Percentiles rank a stretch among this genome's conserved stretches.
Conservation (phyloP, 306 rosid species). For the Medicago truncatula region MtrunA17r5.0-ANR NC_053043.1:38017001-38017500, state of each 20-base stretch:
- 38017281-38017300: not conserved
- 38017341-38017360: not conserved
- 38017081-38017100: conserved; percentile 40
- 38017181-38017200: conserved; percentile 31
- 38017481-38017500: no score
- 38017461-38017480: no score
- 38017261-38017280: not conserved
- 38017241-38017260: conserved; percentile 22
- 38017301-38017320: not conserved
- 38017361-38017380: no score
- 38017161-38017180: conserved; percentile 37
- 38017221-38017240: conserved; percentile 35
- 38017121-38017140: conserved; percentile 47
- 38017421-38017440: no score
- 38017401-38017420: no score
- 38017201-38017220: conserved; percentile 34
- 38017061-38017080: conserved; percentile 32
- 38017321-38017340: not conserved
- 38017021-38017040: not conserved
- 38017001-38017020: conserved; percentile 26
- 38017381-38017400: no score
- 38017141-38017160: conserved; percentile 46
- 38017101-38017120: conserved; percentile 42
- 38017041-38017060: conserved; percentile 5
- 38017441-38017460: no score